A percentile compares a stretch with the other conserved stretches of the same genome.
Evolutionary conservation across 306 rosid species (phyloP).

Genomic region (Castanea crenata): DNA sequence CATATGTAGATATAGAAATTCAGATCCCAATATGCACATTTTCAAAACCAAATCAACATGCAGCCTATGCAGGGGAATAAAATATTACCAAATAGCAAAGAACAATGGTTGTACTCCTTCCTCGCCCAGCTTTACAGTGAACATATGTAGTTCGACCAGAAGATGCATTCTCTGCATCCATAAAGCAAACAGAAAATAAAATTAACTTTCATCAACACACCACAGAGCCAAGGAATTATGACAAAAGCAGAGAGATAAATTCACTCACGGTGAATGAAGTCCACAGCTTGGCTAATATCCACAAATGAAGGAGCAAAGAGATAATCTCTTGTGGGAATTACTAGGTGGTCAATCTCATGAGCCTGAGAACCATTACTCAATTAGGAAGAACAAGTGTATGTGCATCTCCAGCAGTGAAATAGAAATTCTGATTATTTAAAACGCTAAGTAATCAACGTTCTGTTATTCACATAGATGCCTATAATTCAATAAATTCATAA

Average conservation of each 20-base stretch:
- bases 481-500: not conserved
- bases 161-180: conserved; percentile 52
- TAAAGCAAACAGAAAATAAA: not conserved
- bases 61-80: not conserved
- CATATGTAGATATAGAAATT: not conserved
- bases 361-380: conserved; percentile 54
- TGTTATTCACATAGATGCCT: not conserved
- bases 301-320: conserved; percentile 89
- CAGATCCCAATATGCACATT: not conserved
- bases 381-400: conserved; percentile 15
- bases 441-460: not conserved
- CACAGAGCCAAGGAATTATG: conserved; percentile 3
- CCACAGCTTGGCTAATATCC: conserved; percentile 83
- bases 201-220: not conserved
- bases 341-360: conserved; percentile 87
- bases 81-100: conserved; percentile 89
- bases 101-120: conserved; percentile 95
- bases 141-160: conserved; percentile 85
- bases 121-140: conserved; percentile 98
- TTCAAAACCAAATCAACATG: conserved; percentile 1
- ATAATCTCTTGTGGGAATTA: conserved; percentile 94
- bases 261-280: conserved; percentile 82
- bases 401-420: not conserved
- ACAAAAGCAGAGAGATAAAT: conserved; percentile 2
- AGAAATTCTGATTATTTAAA: not conserved